Percentiles rank a stretch among this genome's conserved stretches.
Conservation (phyloP, 495 filamentous ascomycete genomes). For the Melanomma pulvis-pyrius region DNA sequence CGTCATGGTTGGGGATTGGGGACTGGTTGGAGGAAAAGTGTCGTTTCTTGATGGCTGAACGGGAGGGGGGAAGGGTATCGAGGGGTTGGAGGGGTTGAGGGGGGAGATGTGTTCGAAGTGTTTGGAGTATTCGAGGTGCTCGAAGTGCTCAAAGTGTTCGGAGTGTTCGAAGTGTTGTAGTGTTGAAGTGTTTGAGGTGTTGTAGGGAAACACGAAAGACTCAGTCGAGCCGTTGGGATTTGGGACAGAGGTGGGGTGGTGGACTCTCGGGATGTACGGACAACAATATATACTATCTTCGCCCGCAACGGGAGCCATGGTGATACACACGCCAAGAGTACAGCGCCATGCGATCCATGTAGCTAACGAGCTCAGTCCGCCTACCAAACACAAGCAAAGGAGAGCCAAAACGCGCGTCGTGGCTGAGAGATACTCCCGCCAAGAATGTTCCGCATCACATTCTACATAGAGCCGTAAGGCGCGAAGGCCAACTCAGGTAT, state of each 20-base stretch:
- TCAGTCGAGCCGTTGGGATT: no score
- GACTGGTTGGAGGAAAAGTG: not conserved
- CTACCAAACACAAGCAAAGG: not conserved
- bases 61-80: no score
- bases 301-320: not conserved
- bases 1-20: not conserved
- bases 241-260: not conserved
- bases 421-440: not conserved
- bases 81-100: no score
- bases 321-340: not conserved
- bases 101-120: no score
- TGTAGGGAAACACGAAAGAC: no score
- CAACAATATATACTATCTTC: not conserved
- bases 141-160: no score
- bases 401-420: not conserved
- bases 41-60: no score
- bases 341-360: not conserved
- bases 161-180: no score
- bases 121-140: no score
- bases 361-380: not conserved
- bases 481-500: not conserved
- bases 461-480: not conserved
- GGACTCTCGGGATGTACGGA: not conserved
- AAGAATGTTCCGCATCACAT: not conserved
- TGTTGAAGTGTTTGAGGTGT: no score